Conservation (phyloP, 2,329 filamentous ascomycete species). For the Penicillium expansum region DNA sequence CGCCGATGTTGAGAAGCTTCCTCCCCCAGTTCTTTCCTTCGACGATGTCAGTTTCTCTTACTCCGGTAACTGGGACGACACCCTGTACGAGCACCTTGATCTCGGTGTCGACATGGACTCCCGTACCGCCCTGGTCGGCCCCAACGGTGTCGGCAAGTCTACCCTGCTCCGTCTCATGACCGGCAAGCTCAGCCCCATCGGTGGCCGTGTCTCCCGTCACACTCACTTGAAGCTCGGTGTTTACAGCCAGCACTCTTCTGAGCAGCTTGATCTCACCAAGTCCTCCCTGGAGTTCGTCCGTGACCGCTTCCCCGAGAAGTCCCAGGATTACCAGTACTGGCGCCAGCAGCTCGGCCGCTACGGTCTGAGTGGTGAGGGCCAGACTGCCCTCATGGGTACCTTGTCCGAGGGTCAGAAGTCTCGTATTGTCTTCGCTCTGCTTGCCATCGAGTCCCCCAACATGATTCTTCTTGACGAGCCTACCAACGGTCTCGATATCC, state of each 20-base stretch:
- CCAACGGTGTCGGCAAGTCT: slow-evolving; percentile 99
- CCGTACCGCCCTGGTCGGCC: slow-evolving; percentile 90
- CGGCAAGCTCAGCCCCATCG: slow-evolving; percentile 82
- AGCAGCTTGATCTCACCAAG: slow-evolving; percentile 98
- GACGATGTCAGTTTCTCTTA: slow-evolving; percentile 98
- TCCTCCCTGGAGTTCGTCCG: slow-evolving; percentile 96
- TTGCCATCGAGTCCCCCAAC: slow-evolving; percentile 94
- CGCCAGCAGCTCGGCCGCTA: slow-evolving; percentile 94
- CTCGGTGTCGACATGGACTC: slow-evolving; percentile 99
- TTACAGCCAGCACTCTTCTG: slow-evolving; percentile 97
- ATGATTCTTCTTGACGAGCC: slow-evolving; percentile 98
- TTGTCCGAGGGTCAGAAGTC: slow-evolving; percentile 97
- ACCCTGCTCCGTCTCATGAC: slow-evolving; percentile 96
- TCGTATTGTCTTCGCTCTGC: slow-evolving; percentile 93
- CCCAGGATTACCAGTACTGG: slow-evolving; percentile 99
- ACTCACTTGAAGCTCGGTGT: slow-evolving; percentile 98
- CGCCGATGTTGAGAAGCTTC: slow-evolving; percentile 98
- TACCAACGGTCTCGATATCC: slow-evolving; percentile 98
- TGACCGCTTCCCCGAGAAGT: slow-evolving; percentile 85
- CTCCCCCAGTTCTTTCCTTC: slow-evolving; percentile 91
- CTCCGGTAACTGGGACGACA: slow-evolving; percentile 82
- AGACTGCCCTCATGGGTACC: slow-evolving; percentile 97
- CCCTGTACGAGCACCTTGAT: slow-evolving; percentile 93
- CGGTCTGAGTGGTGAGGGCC: slow-evolving; percentile 85
- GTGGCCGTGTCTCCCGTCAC: slow-evolving; percentile 80